Evolutionary conservation across 306 rosid species (phyloP), one percentile per base, ranked within the genome.

Genomic region (Prunus mira): DNA sequence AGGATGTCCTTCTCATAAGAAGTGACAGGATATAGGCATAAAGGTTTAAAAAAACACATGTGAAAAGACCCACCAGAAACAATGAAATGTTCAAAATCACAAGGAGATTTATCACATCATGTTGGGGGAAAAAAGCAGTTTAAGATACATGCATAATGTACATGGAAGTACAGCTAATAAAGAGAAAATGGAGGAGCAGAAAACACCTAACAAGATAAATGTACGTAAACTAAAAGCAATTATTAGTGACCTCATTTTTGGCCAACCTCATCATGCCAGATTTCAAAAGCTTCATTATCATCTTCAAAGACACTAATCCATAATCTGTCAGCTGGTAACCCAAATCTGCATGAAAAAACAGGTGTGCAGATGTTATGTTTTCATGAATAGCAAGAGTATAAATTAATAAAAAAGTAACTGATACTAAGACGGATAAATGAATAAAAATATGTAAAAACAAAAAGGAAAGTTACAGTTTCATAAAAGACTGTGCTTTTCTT

Each of bases 301-400:
- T 93, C 76, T 85, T 89, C 81, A 74, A 88, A 93, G 75, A 93
- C 89, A 76, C 98, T 93, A 79, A 93, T 58, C 98, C 98, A 93
- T 69, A 93, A 76, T 86, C 82, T 87, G 65, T 91, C 82, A 2
- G 90, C 84, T 63, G 93, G 90, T 87, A 93, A 78, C 50, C 84
- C 90, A 88, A 84, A 91, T 82, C 98, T 93, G 84, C 38, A 78
- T 43, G 88, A 32, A 73, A 69, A 85, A 12, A 64, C 47, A 76
- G 41, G 51, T 67, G 45, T 49, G 22, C 47, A 66, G 67, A 60
- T 45, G 50, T 18, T 60, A 57, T 69, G 47, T 67, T 67, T 43
- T 67, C 24, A 46, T 24, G 43, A 32, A 57, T 38, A 47, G 73
- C 65, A 41, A 60, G 72, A 24, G 30, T 62, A 46, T 27, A 51